Conservation (phyloP, 345 rosid species). For the Erucastrum elatum region DNA sequence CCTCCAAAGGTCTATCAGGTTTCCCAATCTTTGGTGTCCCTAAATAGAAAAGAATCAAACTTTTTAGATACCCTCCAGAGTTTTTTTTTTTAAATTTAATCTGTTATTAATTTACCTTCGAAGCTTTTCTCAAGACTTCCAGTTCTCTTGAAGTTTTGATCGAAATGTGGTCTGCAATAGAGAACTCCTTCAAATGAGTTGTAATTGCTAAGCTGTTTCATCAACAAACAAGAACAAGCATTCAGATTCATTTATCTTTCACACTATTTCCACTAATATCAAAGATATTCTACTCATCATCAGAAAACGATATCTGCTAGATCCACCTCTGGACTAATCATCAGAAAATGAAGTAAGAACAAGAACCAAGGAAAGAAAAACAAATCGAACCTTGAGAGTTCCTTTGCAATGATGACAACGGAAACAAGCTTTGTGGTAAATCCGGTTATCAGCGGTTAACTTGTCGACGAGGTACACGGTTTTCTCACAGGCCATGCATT, state of each 20-base stretch:
- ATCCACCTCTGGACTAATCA: slow-evolving; percentile 12
- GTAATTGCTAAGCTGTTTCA: slow-evolving; percentile 89
- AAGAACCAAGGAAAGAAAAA: background rate
- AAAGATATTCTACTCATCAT: background rate
- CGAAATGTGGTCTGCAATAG: slow-evolving; percentile 97
- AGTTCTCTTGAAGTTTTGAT: slow-evolving; percentile 92
- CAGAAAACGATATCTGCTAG: slow-evolving; percentile 2
- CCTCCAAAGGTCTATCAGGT: slow-evolving; percentile 70
- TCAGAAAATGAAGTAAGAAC: background rate
- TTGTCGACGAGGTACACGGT: slow-evolving; percentile 95
- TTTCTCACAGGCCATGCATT: slow-evolving; percentile 98
- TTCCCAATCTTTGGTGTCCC: slow-evolving; percentile 90
- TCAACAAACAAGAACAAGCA: slow-evolving; percentile 1
- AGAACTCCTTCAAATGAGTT: slow-evolving; percentile 98
- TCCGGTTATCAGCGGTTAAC: slow-evolving; percentile 93
- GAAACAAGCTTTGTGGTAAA: slow-evolving; percentile 93
- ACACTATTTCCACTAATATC: background rate
- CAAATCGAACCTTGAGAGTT: slow-evolving; percentile 73
- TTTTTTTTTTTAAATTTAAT: background rate
- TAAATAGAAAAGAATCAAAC: slow-evolving; percentile 28
- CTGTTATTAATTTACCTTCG: slow-evolving; percentile 56
- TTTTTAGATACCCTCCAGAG: background rate
- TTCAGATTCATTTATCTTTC: slow-evolving; percentile 21
- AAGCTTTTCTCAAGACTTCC: slow-evolving; percentile 98
- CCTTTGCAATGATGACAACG: slow-evolving; percentile 99